Percentiles rank a stretch among this genome's conserved stretches.
phyloP scores from a whole-genome alignment of 73 alveolate genomes.

The Paramecium pentaurelia region DNA sequence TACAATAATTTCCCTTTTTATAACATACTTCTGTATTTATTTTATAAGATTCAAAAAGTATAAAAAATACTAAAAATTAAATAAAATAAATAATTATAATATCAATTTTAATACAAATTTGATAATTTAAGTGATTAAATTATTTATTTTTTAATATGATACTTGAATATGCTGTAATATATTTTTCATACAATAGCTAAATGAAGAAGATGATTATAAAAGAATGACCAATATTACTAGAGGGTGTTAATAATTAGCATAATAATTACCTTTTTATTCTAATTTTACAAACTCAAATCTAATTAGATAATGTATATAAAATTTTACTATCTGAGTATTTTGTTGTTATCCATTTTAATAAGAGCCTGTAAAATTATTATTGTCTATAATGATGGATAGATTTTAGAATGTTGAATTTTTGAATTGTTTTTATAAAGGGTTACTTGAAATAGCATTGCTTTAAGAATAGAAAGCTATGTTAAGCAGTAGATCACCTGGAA shows the following conservation, averaged over 20 bases:
- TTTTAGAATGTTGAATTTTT: constrained; percentile 1
- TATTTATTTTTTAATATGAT: neutral
- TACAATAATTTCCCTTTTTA: too few species aligned
- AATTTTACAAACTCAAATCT: constrained; percentile 9
- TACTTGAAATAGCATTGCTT: neutral
- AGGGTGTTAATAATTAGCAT: constrained; percentile 1
- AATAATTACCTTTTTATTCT: neutral
- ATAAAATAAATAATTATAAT: neutral
- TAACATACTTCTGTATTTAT: neutral
- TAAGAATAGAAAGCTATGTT: neutral
- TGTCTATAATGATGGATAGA: constrained; percentile 21
- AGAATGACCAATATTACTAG: neutral
- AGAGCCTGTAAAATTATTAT: neutral
- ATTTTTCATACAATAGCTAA: neutral
- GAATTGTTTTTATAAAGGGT: neutral
- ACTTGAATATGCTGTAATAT: constrained; percentile 29
- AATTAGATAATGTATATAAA: neutral
- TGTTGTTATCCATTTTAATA: constrained; percentile 23
- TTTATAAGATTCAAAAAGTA: too few species aligned
- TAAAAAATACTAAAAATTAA: neutral
- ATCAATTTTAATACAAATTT: neutral
- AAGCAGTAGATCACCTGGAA: constrained; percentile 10
- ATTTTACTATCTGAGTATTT: neutral
- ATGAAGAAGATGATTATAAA: constrained; percentile 38
- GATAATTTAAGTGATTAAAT: neutral